phyloP scores from a whole-genome alignment of 768 basidiomycete genomes.

The Leucocoprinus leucothites region DNA sequence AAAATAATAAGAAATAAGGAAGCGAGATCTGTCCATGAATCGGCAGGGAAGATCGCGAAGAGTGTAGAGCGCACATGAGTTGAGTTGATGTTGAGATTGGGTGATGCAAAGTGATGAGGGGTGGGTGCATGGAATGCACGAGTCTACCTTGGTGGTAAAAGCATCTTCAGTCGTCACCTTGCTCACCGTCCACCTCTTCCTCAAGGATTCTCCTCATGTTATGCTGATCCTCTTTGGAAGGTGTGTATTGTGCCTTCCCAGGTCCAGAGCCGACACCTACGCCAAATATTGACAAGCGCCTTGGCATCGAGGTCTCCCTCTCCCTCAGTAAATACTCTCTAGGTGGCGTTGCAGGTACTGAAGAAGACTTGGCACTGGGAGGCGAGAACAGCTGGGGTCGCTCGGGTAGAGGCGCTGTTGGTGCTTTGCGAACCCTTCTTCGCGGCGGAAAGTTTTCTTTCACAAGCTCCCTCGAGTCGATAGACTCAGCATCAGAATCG shows the following conservation, averaged over 20 bases:
- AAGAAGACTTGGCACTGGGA: conserved; percentile 10
- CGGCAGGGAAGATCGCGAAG: neutral
- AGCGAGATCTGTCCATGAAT: neutral
- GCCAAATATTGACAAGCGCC: conserved; percentile 5
- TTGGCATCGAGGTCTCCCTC: neutral
- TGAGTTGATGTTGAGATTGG: neutral
- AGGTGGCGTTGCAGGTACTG: neutral
- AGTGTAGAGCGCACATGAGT: neutral
- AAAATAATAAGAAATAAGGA: conserved; percentile 8
- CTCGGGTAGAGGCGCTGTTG: conserved; percentile 20
- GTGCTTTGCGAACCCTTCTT: conserved; percentile 40
- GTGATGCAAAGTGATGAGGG: neutral
- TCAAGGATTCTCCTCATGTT: conserved; percentile 27
- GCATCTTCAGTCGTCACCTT: conserved; percentile 13
- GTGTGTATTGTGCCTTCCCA: conserved; percentile 21
- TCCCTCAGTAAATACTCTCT: neutral
- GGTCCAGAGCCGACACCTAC: conserved; percentile 11
- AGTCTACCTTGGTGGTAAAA: neutral
- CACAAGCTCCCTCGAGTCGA: conserved; percentile 31
- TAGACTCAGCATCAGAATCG: conserved; percentile 9
- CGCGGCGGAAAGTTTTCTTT: conserved; percentile 62
- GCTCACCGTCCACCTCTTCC: conserved; percentile 32
- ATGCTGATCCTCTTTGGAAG: conserved; percentile 21
- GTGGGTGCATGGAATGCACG: neutral
- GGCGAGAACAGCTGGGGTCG: conserved; percentile 21